Evolutionary conservation across 345 rosid genomes (phyloP), one percentile per base, ranked within the genome.

Genomic region (Sisymbrium altissimum): DNA sequence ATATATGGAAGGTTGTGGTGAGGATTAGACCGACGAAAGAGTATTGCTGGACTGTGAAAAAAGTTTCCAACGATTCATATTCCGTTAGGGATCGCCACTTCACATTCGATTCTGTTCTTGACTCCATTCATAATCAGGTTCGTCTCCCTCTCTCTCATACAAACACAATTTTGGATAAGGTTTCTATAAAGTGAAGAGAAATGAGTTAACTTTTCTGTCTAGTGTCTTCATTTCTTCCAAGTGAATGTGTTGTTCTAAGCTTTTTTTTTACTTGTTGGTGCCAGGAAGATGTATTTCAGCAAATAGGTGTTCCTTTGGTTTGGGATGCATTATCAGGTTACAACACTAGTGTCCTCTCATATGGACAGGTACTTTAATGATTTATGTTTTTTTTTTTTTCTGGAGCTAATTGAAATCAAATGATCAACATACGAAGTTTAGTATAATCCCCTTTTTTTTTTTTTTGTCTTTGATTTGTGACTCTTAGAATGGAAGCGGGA

Each of bases 401-500:
- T 27, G 9, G 57, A 30, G 43, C 30, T 62, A 18, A 19, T 7
- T 73, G 38, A 32, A 38, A 50, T 66, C 32, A 50, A 25, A 11
- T 19, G 40, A 13, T 5, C 60, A 18, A 27, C n/a, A 5, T 18
- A 7, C 3, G 33, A 21, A 19, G 46, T 38, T 63, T 57, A 33
- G 41, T 13, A 4, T 41, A 6, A 19, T 38, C 9, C 23, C 45
- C 13, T 57, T 57, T 46, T 30, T 60, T 23, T n/a, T n/a, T n/a
- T n/a, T n/a, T n/a, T n/a, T n/a, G 32, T 7, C 2, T 10, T 58
- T 58, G 44, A 18, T 58, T 17, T 9, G 9, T 33, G 41, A 35
- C 46, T 15, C 49, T 56, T 30, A 95, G 99, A 90, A 91, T 30
- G 99, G 96, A 83, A 92, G 99, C 57, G 98, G 99, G 44, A 95